phyloP scores from a whole-genome alignment of 192 early-diverging fungal species.

The Chytriomyces sp. region DNA sequence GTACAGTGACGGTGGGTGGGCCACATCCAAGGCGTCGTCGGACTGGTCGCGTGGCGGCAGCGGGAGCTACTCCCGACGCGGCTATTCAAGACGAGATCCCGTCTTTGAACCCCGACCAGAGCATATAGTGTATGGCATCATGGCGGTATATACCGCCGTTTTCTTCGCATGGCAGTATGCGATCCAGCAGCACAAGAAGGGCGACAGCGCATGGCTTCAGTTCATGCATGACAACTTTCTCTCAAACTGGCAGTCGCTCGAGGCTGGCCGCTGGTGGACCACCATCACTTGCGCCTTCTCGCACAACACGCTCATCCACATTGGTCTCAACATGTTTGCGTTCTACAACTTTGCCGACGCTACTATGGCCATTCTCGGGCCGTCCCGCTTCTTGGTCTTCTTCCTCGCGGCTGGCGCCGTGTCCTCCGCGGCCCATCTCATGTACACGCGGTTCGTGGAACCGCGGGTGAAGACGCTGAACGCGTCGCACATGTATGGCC shows the following conservation, averaged over 20 bases:
- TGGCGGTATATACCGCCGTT: conserved; percentile 38
- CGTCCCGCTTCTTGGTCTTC: conserved; percentile 36
- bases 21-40: too few relatives aligned
- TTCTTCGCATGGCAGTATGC: conserved; percentile 44
- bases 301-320: conserved; percentile 38
- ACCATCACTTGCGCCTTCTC: conserved; percentile 37
- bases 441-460: conserved; percentile 28
- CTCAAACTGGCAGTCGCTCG: conserved; percentile 29
- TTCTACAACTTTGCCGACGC: conserved; percentile 38
- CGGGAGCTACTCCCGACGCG: too few relatives aligned
- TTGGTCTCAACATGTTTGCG: conserved; percentile 50
- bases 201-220: conserved; percentile 2
- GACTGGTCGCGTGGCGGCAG: too few relatives aligned
- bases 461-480: conserved; percentile 12
- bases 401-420: conserved; percentile 39
- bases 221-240: conserved; percentile 42
- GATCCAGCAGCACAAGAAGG: conserved; percentile 14
- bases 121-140: conserved; percentile 29
- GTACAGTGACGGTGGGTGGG: too few relatives aligned
- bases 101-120: conserved; percentile 2
- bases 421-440: conserved; percentile 26
- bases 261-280: conserved; percentile 41
- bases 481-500: background rate
- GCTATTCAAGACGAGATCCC: too few relatives aligned
- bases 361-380: conserved; percentile 34